Percentiles rank a stretch among this genome's conserved stretches.
Evolutionary conservation across 1,139 yeast species (phyloP).

Genomic region (Hemisphaericaspora subhashii): DNA sequence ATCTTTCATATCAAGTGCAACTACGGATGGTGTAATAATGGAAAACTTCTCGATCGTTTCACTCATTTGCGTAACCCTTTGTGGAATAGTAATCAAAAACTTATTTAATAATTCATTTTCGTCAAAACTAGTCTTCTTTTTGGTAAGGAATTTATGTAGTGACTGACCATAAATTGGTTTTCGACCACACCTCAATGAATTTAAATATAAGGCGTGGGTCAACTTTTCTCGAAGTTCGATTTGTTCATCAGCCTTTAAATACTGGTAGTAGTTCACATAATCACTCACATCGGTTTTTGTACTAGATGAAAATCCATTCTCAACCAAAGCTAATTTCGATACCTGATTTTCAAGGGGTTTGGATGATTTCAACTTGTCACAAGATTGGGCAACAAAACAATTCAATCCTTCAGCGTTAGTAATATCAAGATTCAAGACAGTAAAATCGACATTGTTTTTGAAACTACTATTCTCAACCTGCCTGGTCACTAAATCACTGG

Average conservation of each 20-base stretch:
- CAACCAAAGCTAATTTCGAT: slow-evolving; percentile 31
- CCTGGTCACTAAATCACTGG: slow-evolving; percentile 45
- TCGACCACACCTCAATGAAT: slow-evolving; percentile 59
- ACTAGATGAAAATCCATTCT: slow-evolving; percentile 3
- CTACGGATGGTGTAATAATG: slow-evolving; percentile 85
- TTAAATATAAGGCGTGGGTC: slow-evolving; percentile 62
- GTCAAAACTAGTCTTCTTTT: slow-evolving; percentile 12
- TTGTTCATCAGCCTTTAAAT: slow-evolving; percentile 52
- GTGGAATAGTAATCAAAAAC: slow-evolving; percentile 33
- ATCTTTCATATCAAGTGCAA: slow-evolving; percentile 72
- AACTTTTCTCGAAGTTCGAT: slow-evolving; percentile 50
- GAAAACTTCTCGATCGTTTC: slow-evolving; percentile 73
- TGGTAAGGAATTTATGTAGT: slow-evolving; percentile 24
- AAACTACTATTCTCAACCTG: slow-evolving; percentile 18
- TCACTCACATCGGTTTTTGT: slow-evolving; percentile 44
- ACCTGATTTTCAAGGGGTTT: slow-evolving; percentile 46
- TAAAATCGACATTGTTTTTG: slow-evolving; percentile 42
- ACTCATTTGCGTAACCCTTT: slow-evolving; percentile 44
- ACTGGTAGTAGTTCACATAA: slow-evolving; percentile 61
- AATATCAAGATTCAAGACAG: slow-evolving; percentile 63
- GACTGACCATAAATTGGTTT: slow-evolving; percentile 58
- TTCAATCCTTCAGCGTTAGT: slow-evolving; percentile 48
- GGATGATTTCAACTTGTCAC: slow-evolving; percentile 48
- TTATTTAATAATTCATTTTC: slow-evolving; percentile 19
- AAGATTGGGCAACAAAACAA: slow-evolving; percentile 50